Evolutionary conservation across 352 stramenopile genomes (phyloP), one percentile per base, ranked within the genome.

Genomic region (Pythium sukuiense): DNA sequence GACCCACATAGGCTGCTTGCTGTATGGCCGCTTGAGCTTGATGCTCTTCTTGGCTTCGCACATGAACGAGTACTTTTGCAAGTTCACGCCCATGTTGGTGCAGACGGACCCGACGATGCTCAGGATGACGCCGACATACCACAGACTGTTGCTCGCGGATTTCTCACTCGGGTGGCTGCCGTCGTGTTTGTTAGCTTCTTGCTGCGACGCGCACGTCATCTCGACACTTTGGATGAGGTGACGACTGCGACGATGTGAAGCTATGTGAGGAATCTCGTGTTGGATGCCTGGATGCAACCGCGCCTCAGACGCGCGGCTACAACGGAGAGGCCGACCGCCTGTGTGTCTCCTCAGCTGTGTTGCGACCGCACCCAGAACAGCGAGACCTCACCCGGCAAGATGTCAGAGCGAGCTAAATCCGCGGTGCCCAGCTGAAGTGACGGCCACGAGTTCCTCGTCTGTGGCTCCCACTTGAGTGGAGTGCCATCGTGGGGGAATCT

Each of bases 41-140:
- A 83, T 57, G 35, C 61, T 74, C 48, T 73, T 81, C 63, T 88
- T 91, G 53, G 81, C 75, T 64, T 95, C 88, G 43, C 76, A 76
- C 78, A 96, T 93, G 76, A 96, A 94, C 52, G 83, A 93, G 65
- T 91, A 94, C 64, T 96, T 96, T 76, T 96, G 87, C 61, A 93
- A 67, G 61, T 96, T 96, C 16, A 94, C 83, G 53, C 88, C 88
- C 62, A 96, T 83, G 72, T 96, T 94, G 69, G 83, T 92, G 67
- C 71, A 72, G 30, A 94, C 61, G 14, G 85, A 93, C 37, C 79
- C 82, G 35, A 89, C 57, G 74, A 95, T 81, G 60, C 63, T 78
- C 8, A 96, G 61, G 61, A 92, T 86, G 37, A 96, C 88, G 55
- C 88, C 88, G 32, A 93, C 71, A 37, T 88, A 93, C 84, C 84